Evolutionary conservation across 1,284 basidiomycete species (phyloP), one percentile per base, ranked within the genome.

Genomic region (Puccinia horiana): DNA sequence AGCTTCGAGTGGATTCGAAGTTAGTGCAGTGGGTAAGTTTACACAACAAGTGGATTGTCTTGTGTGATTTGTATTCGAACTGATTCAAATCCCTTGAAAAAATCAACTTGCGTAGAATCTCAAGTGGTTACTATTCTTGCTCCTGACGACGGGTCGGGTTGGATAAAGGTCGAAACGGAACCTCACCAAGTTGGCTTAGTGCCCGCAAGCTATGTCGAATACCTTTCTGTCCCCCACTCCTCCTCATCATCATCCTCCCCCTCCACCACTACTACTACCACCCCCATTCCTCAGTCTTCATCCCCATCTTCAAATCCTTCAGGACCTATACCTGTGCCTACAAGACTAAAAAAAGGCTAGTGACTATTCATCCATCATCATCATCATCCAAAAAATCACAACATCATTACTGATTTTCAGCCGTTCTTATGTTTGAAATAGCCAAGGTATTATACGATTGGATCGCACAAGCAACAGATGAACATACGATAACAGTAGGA

Each of bases 111-210:
- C 12, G 42, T 20, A 92, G 93, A 92, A 87, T 91, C 91, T 47
- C 85, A 87, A 52, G 86, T 84, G 0, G 91, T 94, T 20, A 88
- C 88, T 83, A 88, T 94, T 35, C 84, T 93, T 1, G 92, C 93
- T 85, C 89, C 90, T 81, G 93, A 94, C 84, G 93, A 94, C 85
- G 93, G 92, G 6, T 92, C 92, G 18, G 93, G 93, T 3, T 94
- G 93, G 93, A 90, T 92, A n/a, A 94, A 94, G 86, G 91, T 93
- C 9, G 86, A 88, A 29, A 90, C 92, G 84, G 84, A 86, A 49
- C 87, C 88, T 35, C 91, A 91, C 69, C 89, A 89, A 70, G 90
- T 90, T 84, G 93, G 93, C 1, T 89, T 94, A 49, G 91, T 94
- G 23, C 93, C 93, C 23, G 92, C 92, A 16, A 91, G 92, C 14